Evolutionary conservation across 441 rosid genomes (phyloP).

Genomic region (Daphne laureola): DNA sequence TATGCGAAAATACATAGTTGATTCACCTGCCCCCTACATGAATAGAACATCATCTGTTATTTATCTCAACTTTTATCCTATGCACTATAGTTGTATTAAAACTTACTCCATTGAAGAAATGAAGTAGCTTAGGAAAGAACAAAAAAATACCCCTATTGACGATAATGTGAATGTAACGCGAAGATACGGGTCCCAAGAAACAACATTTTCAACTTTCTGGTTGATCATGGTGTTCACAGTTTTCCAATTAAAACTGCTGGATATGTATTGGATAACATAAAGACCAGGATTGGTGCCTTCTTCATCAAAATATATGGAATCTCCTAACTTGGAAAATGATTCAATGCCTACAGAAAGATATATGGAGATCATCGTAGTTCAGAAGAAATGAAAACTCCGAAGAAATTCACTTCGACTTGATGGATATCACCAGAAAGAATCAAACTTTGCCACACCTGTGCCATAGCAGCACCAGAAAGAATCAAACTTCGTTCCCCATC

Average conservation of each 20-base stretch:
- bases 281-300: slow-evolving; percentile 60
- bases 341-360: slow-evolving; percentile 50
- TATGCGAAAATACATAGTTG: slow-evolving; percentile 67
- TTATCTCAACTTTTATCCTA: background rate
- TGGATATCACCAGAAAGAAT: background rate
- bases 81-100: background rate
- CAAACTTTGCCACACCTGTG: slow-evolving; percentile 43
- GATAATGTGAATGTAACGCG: slow-evolving; percentile 46
- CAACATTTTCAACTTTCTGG: slow-evolving; percentile 66
- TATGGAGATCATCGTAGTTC: background rate
- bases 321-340: slow-evolving; percentile 94
- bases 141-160: slow-evolving; percentile 31
- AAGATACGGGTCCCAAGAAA: slow-evolving; percentile 64
- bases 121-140: too few relatives aligned
- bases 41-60: background rate
- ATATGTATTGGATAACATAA: slow-evolving; percentile 71
- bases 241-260: slow-evolving; percentile 78
- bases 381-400: background rate
- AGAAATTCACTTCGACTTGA: background rate
- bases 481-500: slow-evolving; percentile 72
- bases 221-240: slow-evolving; percentile 40
- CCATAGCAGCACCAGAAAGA: slow-evolving; percentile 99
- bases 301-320: slow-evolving; percentile 88
- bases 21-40: slow-evolving; percentile 38
- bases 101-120: too few relatives aligned